phyloP scores from a whole-genome alignment of 2,329 filamentous ascomycete species.

The Bipolaris oryzae region DNA sequence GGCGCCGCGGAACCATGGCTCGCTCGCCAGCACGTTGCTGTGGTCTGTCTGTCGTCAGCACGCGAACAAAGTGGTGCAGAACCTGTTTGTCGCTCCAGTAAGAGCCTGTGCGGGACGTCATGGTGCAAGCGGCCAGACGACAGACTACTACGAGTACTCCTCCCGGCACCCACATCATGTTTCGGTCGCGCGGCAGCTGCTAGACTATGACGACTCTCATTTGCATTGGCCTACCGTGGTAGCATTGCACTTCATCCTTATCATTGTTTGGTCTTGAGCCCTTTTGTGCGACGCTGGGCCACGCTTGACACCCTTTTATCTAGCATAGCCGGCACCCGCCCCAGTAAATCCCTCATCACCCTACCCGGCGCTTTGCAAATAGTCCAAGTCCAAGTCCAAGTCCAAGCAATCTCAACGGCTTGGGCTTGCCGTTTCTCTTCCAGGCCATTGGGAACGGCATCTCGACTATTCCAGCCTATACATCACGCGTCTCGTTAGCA shows the following conservation, averaged over 20 bases:
- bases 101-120: not conserved
- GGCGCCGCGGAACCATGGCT: conserved; percentile 4
- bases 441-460: conserved; percentile 2
- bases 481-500: conserved; percentile 22
- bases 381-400: not conserved
- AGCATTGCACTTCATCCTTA: conserved; percentile 14
- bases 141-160: no score
- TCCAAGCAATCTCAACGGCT: not conserved
- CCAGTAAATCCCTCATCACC: conserved; percentile 15
- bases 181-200: conserved; percentile 25
- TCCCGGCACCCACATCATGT: conserved; percentile 21
- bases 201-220: conserved; percentile 8
- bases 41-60: conserved; percentile 25
- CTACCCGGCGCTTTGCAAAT: conserved; percentile 10
- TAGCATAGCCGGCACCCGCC: conserved; percentile 13
- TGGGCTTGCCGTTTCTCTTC: not conserved
- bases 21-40: not conserved
- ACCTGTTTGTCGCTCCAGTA: conserved; percentile 5
- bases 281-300: conserved; percentile 15
- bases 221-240: conserved; percentile 15
- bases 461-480: conserved; percentile 30
- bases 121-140: conserved; percentile 7
- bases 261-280: conserved; percentile 18
- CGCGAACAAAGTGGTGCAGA: conserved; percentile 5
- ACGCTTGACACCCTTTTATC: conserved; percentile 9